Base-by-base conservation (phyloP, 768 basidiomycete species). In the Naganishia vishniacii region DNA sequence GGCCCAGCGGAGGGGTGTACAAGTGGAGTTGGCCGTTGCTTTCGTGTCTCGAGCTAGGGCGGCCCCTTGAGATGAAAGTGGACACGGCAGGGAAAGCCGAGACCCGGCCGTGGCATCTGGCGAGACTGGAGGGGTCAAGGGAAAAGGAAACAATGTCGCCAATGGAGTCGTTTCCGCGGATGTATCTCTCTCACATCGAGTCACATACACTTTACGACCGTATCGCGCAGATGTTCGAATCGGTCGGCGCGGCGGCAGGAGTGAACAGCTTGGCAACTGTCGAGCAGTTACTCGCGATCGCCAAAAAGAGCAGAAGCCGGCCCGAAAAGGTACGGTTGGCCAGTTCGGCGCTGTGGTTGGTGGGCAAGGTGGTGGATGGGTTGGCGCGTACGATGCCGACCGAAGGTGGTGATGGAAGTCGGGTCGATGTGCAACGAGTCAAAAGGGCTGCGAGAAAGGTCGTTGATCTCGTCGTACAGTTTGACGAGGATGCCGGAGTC, bases 21-120 rank as follows among this genome's bases (percentile, higher is more conserved):
- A 86, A 86, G 74, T 98, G 92, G 94, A 89, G 91, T 4, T 91
- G 88, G 87, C 83, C 84, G 49, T 72, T 99, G 4, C 81, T 98
- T 29, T 83, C 84, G 0, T 88, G 87, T n/a, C 78, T 97, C 41
- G 86, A 91, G 68, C 84, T 98, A 81, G 67, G 87, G 82, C n/a
- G 76, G 80, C 8, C 75, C 13, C 45, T 67, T 1, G 70, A 62
- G 69, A 31, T 71, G 71, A 69, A 64, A 61, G 48, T 59, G 23
- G 66, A 58, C 15, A 42, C 16, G 41, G 45, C 18, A 12, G 32
- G 61, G 66, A 64, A 65, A 71, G 11, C 67, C 69, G 28, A 49
- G 63, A 40, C 60, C 6, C 42, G 67, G 2, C 73, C 72, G 0
- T 75, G 75, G 71, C 63, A 71, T 13, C 44, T 67, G 31, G 61